Evolutionary conservation across 441 rosid genomes (phyloP).

Genomic region (Adansonia rubrostipa): DNA sequence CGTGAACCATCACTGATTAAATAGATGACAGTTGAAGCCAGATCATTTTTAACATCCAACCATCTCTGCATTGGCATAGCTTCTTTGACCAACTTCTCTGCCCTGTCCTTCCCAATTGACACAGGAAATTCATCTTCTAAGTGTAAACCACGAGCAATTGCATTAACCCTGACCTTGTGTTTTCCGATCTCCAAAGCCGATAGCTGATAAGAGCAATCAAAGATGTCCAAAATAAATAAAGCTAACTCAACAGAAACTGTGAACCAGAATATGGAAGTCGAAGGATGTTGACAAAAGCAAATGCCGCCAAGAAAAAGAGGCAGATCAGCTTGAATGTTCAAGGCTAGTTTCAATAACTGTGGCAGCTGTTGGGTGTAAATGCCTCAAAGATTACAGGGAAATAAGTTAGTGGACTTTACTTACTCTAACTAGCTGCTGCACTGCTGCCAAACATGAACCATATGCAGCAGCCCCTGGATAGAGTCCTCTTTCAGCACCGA

Average conservation of each 20-base stretch:
- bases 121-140: constrained; percentile 59
- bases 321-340: not conserved
- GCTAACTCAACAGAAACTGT: not conserved
- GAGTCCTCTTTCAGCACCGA: constrained; percentile 73
- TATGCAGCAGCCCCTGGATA: constrained; percentile 87
- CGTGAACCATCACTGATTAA: constrained; percentile 73
- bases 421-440: constrained; percentile 83
- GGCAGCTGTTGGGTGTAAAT: not conserved
- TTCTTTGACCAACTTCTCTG: constrained; percentile 58
- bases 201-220: constrained; percentile 37
- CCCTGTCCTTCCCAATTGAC: constrained; percentile 69
- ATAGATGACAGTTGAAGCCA: constrained; percentile 69
- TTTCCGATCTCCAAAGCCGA: constrained; percentile 65
- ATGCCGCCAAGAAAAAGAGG: not conserved
- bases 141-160: constrained; percentile 70
- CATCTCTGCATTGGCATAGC: constrained; percentile 70
- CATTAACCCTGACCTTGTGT: constrained; percentile 65
- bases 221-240: not conserved
- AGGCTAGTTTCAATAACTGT: not conserved
- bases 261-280: not conserved
- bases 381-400: not conserved
- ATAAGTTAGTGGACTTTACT: constrained; percentile 17
- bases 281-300: not conserved
- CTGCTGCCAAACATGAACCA: constrained; percentile 69
- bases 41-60: constrained; percentile 63